Evolutionary conservation across 1,284 basidiomycete genomes (phyloP).

Genomic region (Macrocystidia cucumis): DNA sequence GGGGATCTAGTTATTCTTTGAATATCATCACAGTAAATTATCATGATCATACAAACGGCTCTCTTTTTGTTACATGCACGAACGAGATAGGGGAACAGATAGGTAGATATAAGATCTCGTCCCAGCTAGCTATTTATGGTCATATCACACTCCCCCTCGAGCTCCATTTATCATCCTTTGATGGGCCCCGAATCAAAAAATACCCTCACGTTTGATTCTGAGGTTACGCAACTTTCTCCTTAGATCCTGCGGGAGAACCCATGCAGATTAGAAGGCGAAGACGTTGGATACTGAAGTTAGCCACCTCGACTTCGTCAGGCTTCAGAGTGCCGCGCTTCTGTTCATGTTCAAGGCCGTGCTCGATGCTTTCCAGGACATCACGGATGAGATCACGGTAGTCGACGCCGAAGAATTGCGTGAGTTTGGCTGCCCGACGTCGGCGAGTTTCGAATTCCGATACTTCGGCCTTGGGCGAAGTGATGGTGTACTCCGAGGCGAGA

Average conservation of each 20-base stretch:
- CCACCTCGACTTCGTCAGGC: conserved; percentile 63
- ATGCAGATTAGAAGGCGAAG: conserved; percentile 9
- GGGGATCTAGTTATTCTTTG: conserved; percentile 74
- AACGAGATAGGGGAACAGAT: no score
- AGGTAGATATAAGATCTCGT: neutral
- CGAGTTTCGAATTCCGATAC: conserved; percentile 57
- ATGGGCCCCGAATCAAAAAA: conserved; percentile 17
- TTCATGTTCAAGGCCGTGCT: conserved; percentile 66
- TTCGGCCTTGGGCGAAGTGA: conserved; percentile 32
- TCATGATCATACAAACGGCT: neutral
- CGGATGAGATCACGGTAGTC: conserved; percentile 68
- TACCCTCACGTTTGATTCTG: conserved; percentile 41
- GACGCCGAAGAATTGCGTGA: conserved; percentile 78
- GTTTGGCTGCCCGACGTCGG: conserved; percentile 66
- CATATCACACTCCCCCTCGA: no score
- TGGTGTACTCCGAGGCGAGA: conserved; percentile 40
- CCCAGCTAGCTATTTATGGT: neutral
- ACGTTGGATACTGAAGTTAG: conserved; percentile 17
- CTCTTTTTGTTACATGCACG: no score
- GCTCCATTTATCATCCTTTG: conserved; percentile 6
- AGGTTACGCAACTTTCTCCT: conserved; percentile 51
- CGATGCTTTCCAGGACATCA: conserved; percentile 72
- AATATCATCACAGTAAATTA: conserved; percentile 10
- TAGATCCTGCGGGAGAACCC: conserved; percentile 40
- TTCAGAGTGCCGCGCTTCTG: conserved; percentile 50